These are phyloP conservation scores for Nemophila menziesii DNA, from an alignment of 257 asterid species.

Conservation along the genomic window DNA sequence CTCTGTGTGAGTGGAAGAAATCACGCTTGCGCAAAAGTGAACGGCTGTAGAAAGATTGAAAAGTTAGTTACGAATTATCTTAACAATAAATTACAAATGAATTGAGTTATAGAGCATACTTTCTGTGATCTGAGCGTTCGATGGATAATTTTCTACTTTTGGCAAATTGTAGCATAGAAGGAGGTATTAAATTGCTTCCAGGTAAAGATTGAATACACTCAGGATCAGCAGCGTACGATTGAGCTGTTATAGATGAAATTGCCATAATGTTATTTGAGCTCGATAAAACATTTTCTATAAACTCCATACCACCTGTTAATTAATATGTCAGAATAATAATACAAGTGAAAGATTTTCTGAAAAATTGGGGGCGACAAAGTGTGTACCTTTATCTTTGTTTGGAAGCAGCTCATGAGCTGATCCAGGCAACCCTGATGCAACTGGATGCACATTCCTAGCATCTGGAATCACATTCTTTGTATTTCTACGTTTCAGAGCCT, in stretches of 20 bases:
- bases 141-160: conserved; percentile 77
- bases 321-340: too few species aligned
- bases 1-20: conserved; percentile 97
- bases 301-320: conserved; percentile 33
- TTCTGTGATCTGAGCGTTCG: conserved; percentile 88
- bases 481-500: conserved; percentile 46
- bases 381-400: conserved; percentile 75
- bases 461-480: conserved; percentile 30
- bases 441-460: conserved; percentile 65
- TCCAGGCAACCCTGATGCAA: conserved; percentile 41
- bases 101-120: conserved; percentile 36
- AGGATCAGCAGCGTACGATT: conserved; percentile 68
- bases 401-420: conserved; percentile 37
- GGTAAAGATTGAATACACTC: conserved; percentile 64
- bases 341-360: too few species aligned
- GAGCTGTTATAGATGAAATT: conserved; percentile 62
- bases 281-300: conserved; percentile 47
- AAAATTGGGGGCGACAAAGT: too few species aligned
- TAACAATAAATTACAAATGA: not conserved
- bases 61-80: not conserved
- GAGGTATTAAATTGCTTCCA: conserved; percentile 55
- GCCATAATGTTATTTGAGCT: conserved; percentile 46
- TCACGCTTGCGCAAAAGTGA: conserved; percentile 89
- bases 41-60: conserved; percentile 37
- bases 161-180: conserved; percentile 78